Evolutionary conservation across 2,329 filamentous ascomycete genomes (phyloP).

Genomic region (Colletotrichum kahawae): DNA sequence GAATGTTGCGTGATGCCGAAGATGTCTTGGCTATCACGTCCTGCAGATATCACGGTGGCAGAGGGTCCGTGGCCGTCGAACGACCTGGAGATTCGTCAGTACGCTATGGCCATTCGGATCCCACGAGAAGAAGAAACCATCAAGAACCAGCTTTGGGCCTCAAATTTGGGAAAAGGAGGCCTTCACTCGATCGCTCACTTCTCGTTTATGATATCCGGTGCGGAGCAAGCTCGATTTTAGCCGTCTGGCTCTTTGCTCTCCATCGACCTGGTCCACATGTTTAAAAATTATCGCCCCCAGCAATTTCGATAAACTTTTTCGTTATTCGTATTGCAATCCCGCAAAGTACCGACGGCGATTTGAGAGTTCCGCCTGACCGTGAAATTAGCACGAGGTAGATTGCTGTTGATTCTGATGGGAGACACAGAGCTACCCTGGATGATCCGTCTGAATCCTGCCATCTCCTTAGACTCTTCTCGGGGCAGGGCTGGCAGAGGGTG

Average conservation of each 20-base stretch:
- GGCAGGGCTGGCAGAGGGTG: not conserved
- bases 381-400: not conserved
- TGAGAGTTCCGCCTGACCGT: not conserved
- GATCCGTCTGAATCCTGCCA: not conserved
- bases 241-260: not conserved
- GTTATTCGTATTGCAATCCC: not conserved
- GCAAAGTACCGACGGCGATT: not conserved
- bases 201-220: not conserved
- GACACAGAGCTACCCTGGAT: not conserved
- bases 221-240: not conserved
- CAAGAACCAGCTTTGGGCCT: not conserved
- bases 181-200: not conserved
- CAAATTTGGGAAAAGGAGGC: not conserved
- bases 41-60: not conserved
- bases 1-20: not conserved
- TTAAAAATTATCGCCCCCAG: not conserved
- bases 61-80: not conserved
- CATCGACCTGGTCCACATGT: not conserved
- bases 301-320: not conserved
- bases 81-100: not conserved
- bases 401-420: not conserved
- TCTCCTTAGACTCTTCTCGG: no score
- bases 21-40: not conserved
- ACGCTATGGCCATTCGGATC: not conserved
- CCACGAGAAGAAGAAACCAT: not conserved